Conservation (phyloP, 1,139 yeast genomes). For the Taiozyma sp. region DNA sequence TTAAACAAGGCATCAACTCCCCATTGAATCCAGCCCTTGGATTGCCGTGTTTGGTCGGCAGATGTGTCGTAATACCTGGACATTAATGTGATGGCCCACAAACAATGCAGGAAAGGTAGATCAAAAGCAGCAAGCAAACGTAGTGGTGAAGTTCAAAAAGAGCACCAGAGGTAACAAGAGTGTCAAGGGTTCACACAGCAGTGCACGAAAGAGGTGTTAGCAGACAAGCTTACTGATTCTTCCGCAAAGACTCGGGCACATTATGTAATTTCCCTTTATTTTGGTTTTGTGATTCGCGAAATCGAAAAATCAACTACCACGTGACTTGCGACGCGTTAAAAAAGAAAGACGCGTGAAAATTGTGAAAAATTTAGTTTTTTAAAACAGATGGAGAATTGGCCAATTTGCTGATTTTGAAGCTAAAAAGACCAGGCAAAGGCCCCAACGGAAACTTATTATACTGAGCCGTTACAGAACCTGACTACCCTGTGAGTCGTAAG, state of each 20-base stretch:
- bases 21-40: slow-evolving; percentile 11
- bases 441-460: no score
- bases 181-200: not conserved
- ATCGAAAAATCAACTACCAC: no score
- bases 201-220: not conserved
- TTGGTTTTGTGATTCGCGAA: slow-evolving; percentile 1
- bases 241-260: no score
- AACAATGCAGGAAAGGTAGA: not conserved
- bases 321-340: no score
- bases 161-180: not conserved
- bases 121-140: not conserved
- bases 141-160: not conserved
- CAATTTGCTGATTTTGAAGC: no score
- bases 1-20: slow-evolving; percentile 22
- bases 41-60: not conserved
- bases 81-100: not conserved
- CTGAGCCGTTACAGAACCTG: no score
- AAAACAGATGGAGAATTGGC: no score
- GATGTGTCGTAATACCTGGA: not conserved
- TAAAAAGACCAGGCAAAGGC: no score
- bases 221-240: no score
- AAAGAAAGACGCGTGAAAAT: no score
- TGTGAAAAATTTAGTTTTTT: no score
- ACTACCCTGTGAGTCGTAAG: no score
- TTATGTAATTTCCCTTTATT: not conserved